Base-by-base conservation (phyloP, 352 stramenopile species). In the Globisporangium solare region DNA sequence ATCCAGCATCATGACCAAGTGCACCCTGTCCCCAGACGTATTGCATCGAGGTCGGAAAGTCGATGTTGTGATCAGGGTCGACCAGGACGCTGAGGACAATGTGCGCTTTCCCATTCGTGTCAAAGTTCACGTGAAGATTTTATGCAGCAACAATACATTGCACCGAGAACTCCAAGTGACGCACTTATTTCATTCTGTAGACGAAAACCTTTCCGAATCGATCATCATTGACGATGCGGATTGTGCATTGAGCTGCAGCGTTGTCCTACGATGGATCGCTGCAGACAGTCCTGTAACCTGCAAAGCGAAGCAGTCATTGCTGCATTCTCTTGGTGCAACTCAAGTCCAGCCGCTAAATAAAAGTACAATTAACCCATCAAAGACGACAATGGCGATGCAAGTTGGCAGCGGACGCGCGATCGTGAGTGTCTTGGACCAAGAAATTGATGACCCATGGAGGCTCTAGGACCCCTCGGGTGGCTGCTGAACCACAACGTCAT, bases 401-500 rank as follows among this genome's bases (percentile, higher is more conserved):
- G 21, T 27, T 17, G 14, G 17, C 3, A 27, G 11, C n/a, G 31
- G 13, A 17, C 7, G 11, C 1, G 49, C 52, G 32, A 31, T 42
- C 15, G 51, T 42, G 6, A 46, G 21, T 11, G 14, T 64, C 17
- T 53, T 31, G 6, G 53, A 59, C n/a, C 15, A 13, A 18, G 5
- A 43, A 0, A 21, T 50, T 12, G 58, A 52, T 20, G 43, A 49
- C 12, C 54, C 48, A 8, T 42, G 13, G 39, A 54, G 20, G 24
- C 37, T 40, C 27, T 35, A 13, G 54, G 21, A 39, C 51, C 35
- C 3, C 53, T 75, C 10, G 64, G 67, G 8, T 54, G 57, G 0
- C 48, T 70, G 1, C 31, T 75, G 11, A n/a, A 37, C 14, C 27
- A 59, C n/a, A 49, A 54, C 3, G 18, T 17, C 14, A 43, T 66